phyloP scores from a whole-genome alignment of 805 yeast species.

The Yarrowia deformans region DNA sequence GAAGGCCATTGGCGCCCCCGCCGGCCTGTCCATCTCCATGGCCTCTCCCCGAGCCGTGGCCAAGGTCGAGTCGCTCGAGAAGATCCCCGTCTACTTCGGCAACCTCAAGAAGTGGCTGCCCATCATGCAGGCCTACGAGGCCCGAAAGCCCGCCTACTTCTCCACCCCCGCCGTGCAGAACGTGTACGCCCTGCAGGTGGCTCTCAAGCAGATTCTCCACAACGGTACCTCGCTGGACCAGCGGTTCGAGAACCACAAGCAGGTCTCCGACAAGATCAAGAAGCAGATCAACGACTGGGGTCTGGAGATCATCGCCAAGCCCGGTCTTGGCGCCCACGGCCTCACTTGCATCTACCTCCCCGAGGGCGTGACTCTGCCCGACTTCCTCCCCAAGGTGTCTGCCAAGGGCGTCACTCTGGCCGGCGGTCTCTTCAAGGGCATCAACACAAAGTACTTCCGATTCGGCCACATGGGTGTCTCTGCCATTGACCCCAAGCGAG shows the following conservation, averaged over 20 bases:
- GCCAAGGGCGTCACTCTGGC: conserved; percentile 78
- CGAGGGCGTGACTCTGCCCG: conserved; percentile 72
- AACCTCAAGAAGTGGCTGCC: conserved; percentile 87
- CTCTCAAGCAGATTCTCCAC: conserved; percentile 71
- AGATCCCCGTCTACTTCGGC: conserved; percentile 64
- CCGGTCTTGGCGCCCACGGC: conserved; percentile 80
- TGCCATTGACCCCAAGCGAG: conserved; percentile 62
- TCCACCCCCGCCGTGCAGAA: conserved; percentile 97
- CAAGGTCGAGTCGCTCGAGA: conserved; percentile 58
- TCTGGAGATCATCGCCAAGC: conserved; percentile 70
- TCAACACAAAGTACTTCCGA: conserved; percentile 83
- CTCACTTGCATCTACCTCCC: conserved; percentile 86
- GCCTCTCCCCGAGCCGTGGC: conserved; percentile 79
- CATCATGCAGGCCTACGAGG: conserved; percentile 83
- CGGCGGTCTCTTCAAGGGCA: conserved; percentile 86
- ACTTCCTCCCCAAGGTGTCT: conserved; percentile 63
- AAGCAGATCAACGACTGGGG: conserved; percentile 63
- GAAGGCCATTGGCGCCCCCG: conserved; percentile 93
- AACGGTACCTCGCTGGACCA: conserved; percentile 59
- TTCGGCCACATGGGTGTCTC: conserved; percentile 96
- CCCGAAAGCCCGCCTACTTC: conserved; percentile 79
- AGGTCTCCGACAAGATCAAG: conserved; percentile 72
- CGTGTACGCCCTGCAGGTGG: conserved; percentile 77
- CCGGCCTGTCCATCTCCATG: conserved; percentile 83
- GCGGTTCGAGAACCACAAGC: conserved; percentile 69